Evolutionary conservation across 495 filamentous ascomycete genomes (phyloP), one percentile per base, ranked within the genome.

Genomic region (Cetradonia linearis): DNA sequence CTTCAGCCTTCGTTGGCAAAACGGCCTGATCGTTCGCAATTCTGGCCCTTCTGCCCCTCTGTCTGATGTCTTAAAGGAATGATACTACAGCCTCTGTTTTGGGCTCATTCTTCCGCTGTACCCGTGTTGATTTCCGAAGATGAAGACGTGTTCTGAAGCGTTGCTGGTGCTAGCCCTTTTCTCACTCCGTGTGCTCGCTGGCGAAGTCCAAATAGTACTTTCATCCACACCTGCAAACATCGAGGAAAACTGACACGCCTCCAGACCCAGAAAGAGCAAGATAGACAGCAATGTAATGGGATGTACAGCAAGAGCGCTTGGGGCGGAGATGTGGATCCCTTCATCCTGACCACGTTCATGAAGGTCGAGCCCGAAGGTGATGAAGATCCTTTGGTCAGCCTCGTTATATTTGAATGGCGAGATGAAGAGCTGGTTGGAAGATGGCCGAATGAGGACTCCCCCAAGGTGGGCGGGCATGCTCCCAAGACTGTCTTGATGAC

Each of bases 261-360:
- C 20, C 47, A 91, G 86, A 83, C 86, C 71, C 78, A 93, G 69
- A 83, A 85, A 65, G 81, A 88, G 40, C 79, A 85, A 33, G 86
- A 89, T 71, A 74, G 81, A 65, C 88, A 96, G 74, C 81, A 86
- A 85, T 99, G 93, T 75, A 85, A 88, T 69, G 93, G 93, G 73
- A 97, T 99, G 93, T 99, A 97, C 74, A 91, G 85, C 71, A 85
- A 80, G 68, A 88, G 84, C 65, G 74, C 86, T 23, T 99, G 93
- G 93, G 89, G 90, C 62, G 93, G 93, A 66, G 82, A 80, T 36
- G 78, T 88, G 55, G 88, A 96, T 62, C 94, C 93, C 11, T 91
- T 86, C 74, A 95, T 99, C 71, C 76, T 85, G 61, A 81, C 86
- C 63, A 91, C 86, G 70, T 95, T 95, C 67, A 76, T 84, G 54